Evolutionary conservation across 805 yeast species (phyloP), one percentile per base, ranked within the genome.

Genomic region (Metschnikowia peoriensis): DNA sequence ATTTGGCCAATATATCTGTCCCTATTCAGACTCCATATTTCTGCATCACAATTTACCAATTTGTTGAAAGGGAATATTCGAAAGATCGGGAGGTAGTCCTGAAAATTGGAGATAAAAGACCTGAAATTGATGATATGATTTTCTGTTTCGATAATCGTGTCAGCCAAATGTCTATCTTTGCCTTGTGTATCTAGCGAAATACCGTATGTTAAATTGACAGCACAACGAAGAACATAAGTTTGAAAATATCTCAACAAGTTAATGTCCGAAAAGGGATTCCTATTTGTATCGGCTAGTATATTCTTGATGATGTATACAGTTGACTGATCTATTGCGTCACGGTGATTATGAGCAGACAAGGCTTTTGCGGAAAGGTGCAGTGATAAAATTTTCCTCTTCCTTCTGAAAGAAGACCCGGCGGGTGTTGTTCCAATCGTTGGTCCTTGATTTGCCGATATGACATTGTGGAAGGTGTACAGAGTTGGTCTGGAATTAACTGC

Each of bases 361-460:
- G 38, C 40, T 40, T 29, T 66, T 38, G 65, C 69, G 44, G 78
- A 73, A 53, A 84, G 66, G n/a, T 69, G 62, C 54, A 70, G 70
- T 1, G 83, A 68, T 43, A 83, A 65, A 37, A 73, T 69, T 61
- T 81, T 83, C 60, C 82, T 77, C 62, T 78, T 76, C 46, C 64
- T 67, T 46, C 71, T 66, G 57, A 70, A 84, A 1, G 80, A 69
- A 0, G 64, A 67, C 1, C 85, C 80, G 52, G 71, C 76, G 1
- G 89, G 89, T 0, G 88, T 84, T 1, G 88, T 81, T 0, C 89
- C 89, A 15, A 85, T 73, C 0, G 89, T 85, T 57, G 76, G 81
- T 0, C 86, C 83, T 50, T 78, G 82, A 0, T 80, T 74, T 27
- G 73, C 66, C 0, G 86, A 77, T 41, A 86, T 72, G 2, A 86